phyloP scores from a whole-genome alignment of 768 basidiomycete species.

The Antrodiella citrinella region DNA sequence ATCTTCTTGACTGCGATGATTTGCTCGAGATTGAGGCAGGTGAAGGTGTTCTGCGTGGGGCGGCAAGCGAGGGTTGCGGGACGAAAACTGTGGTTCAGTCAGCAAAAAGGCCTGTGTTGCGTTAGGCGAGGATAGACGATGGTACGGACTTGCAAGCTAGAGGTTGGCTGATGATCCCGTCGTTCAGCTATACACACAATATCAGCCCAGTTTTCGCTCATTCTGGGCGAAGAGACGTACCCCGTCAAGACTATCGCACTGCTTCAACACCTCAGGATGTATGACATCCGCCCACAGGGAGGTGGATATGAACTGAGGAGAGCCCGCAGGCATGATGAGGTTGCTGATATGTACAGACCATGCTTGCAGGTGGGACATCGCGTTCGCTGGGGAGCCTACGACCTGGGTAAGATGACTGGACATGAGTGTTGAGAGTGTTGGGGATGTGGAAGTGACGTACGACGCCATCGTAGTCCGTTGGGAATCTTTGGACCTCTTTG shows the following conservation, averaged over 20 bases:
- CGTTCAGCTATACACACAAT: slow-evolving; percentile 11
- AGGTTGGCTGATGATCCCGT: slow-evolving; percentile 23
- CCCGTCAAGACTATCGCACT: slow-evolving; percentile 26
- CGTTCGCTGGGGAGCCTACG: slow-evolving; percentile 24
- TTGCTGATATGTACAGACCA: slow-evolving; percentile 19
- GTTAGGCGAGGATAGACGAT: background rate
- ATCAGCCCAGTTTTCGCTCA: background rate
- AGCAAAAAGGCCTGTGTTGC: too few species aligned
- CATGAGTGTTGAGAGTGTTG: too few species aligned
- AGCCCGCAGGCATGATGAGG: slow-evolving; percentile 15
- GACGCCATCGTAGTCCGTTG: background rate
- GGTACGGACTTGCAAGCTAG: slow-evolving; percentile 15
- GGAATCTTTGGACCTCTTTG: background rate
- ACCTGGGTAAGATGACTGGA: too few species aligned
- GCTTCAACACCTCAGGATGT: slow-evolving; percentile 22
- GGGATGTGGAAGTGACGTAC: background rate
- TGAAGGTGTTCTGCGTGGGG: slow-evolving; percentile 16
- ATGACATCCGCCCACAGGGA: slow-evolving; percentile 20
- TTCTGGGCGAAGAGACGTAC: slow-evolving; percentile 6
- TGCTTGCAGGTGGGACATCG: slow-evolving; percentile 16
- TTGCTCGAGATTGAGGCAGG: slow-evolving; percentile 21
- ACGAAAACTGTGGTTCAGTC: slow-evolving; percentile 14
- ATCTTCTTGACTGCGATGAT: slow-evolving; percentile 20
- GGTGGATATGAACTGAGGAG: slow-evolving; percentile 19
- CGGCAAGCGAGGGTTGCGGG: slow-evolving; percentile 22